Base-by-base conservation (phyloP, 2,329 filamentous ascomycete genomes). In the Botrytis aclada region DNA sequence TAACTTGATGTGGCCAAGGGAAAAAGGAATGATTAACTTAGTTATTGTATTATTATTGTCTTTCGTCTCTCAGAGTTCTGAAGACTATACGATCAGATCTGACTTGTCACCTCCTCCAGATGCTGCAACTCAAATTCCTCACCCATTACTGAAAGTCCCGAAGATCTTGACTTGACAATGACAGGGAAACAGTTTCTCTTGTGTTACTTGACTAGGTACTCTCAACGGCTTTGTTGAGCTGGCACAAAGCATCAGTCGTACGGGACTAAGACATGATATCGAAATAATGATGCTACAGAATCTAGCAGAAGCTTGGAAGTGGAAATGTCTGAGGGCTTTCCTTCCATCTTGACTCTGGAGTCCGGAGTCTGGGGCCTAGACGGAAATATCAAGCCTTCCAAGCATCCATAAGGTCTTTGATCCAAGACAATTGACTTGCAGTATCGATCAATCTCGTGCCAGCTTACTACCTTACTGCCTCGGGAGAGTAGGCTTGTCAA, bases 151-250 rank as follows among this genome's bases (percentile, higher is more conserved):
- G 51, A 56, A 56, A 18, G 39, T n/a, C 25, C 37, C 12, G 32
- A 29, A 54, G 64, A 66, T 66, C 43, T 66, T 47, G 29, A 37
- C 43, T 51, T 65, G 29, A 65, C 34, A n/a, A 61, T 63, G 37
- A 63, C 61, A 63, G 61, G 37, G 61, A 29, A 63, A 29, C 37
- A 29, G 60, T 25, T 34, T 37, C 1, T 41, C 20, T 34, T 66
- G 61, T 71, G 22, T 43, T 9, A 66, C 70, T 43, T 20, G 37
- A 64, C 43, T 65, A 51, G 32, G 22, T 32, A 51, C 34, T 29
- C 60, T 65, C 47, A 71, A 71, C 70, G 70, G 61, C 60, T 63
- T 71, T 65, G 32, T 71, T 54, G 47, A 37, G 61, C 34, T 67
- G 16, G 34, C 22, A 67, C 45, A 67, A 41, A 56, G 60, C 32